Base-by-base conservation (phyloP, 176 grass and related monocot genomes). In the Paspalum vaginatum region DNA sequence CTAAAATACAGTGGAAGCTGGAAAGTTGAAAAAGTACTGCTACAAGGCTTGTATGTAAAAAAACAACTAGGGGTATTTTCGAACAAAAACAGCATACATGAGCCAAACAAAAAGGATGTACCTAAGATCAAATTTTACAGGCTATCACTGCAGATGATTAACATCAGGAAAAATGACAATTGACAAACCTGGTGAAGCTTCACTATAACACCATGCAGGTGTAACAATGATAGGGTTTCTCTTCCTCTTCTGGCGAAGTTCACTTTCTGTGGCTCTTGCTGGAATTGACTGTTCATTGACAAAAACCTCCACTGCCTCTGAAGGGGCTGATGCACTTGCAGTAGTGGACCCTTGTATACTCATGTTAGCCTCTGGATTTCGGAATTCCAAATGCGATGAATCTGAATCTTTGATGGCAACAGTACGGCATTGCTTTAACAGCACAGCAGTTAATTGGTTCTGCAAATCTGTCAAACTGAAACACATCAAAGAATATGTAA, bases 381-480 rank as follows among this genome's bases (percentile, higher is more conserved):
- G 82, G 80, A 80, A 71, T 81, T 76, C 86, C 50, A 86, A 13
- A 84, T 68, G 63, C 2, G 78, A 75, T 52, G 78, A 46, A 41
- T 85, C 59, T 47, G 75, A 21, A 43, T 89, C 86, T 83, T 83
- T 89, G 25, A 69, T 82, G 65, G 81, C 84, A 57, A 76, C 81
- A 85, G 83, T 80, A 71, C 81, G 70, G 39, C 91, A 81, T 61
- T 95, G 74, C 75, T 94, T 95, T 72, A 85, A 82, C 27, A 98
- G 70, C 12, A 89, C 83, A 69, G 78, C 87, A 62, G 87, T 89
- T 75, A 98, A 72, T 42, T 98, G 95, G 81, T 93, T 95, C 86
- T 98, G 87, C 82, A 98, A 88, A 75, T 98, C 92, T 80, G 95
- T 98, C 88, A 98, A 98, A 82, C 95, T 98, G 86, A 80, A 95